Percentiles rank a stretch among this genome's conserved stretches.
Evolutionary conservation across 331 rosid species (phyloP).

Genomic region (Stylosanthes scabra): DNA sequence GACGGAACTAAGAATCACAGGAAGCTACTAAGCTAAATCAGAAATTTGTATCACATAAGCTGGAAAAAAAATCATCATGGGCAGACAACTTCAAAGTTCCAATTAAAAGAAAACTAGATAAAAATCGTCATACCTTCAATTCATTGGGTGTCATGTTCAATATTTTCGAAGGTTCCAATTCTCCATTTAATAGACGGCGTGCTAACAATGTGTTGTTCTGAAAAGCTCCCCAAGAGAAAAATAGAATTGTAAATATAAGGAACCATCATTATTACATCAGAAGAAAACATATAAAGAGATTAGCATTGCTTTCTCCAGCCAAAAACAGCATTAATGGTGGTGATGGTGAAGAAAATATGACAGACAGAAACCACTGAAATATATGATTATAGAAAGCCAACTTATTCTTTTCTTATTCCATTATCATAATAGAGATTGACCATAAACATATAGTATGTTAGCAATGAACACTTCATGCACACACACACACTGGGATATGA

Average conservation of each 20-base stretch:
- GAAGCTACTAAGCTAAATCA: slow-evolving; percentile 22
- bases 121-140: slow-evolving; percentile 64
- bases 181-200: slow-evolving; percentile 74
- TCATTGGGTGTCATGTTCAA: slow-evolving; percentile 85
- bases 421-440: not conserved
- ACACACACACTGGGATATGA: too few relatives aligned
- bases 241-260: slow-evolving; percentile 18
- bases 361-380: slow-evolving; percentile 1
- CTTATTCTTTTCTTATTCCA: not conserved
- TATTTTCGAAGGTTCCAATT: slow-evolving; percentile 76
- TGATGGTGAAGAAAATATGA: not conserved
- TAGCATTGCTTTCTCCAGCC: slow-evolving; percentile 27
- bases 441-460: not conserved
- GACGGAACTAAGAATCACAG: slow-evolving; percentile 26
- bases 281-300: slow-evolving; percentile 5
- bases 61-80: slow-evolving; percentile 7
- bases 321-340: not conserved
- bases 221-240: slow-evolving; percentile 22
- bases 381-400: slow-evolving; percentile 3
- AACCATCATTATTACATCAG: slow-evolving; percentile 20
- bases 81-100: slow-evolving; percentile 20
- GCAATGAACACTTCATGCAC: not conserved
- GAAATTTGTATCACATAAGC: slow-evolving; percentile 22
- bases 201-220: slow-evolving; percentile 69
- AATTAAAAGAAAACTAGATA: not conserved